These are phyloP conservation scores for Syzygium jambos DNA, from an alignment of 345 rosid genomes.

Conservation along the genomic window DNA sequence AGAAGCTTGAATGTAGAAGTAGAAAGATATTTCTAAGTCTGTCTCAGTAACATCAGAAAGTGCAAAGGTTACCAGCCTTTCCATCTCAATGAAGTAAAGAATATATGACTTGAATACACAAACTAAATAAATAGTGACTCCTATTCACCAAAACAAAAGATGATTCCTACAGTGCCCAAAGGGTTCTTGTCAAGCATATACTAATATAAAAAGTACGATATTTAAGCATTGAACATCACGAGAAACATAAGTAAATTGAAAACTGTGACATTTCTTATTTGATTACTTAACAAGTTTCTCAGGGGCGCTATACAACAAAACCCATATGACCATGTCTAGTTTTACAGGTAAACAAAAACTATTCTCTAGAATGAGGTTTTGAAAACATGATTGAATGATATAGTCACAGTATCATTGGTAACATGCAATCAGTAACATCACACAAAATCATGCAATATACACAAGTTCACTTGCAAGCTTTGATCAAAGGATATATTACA, in stretches of 20 bases:
- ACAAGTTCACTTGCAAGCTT: background rate
- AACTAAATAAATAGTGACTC: background rate
- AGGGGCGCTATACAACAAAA: background rate
- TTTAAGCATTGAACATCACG: background rate
- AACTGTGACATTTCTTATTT: background rate
- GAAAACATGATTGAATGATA: background rate
- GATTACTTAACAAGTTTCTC: slow-evolving; percentile 29
- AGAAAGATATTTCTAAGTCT: background rate
- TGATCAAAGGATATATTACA: background rate
- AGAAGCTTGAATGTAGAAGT: background rate
- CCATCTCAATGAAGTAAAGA: too few species aligned
- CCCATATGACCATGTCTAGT: background rate
- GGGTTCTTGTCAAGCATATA: background rate
- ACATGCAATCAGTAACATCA: background rate
- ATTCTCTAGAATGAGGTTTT: background rate
- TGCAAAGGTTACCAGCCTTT: background rate
- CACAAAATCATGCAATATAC: background rate
- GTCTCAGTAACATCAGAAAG: background rate
- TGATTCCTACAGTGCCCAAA: background rate
- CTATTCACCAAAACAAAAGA: background rate
- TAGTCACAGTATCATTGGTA: background rate
- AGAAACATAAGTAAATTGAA: background rate
- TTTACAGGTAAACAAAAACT: background rate
- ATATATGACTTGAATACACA: background rate
- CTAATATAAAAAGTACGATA: background rate